Evolutionary conservation across 805 yeast genomes (phyloP).

Genomic region (Kluyveromyces nonfermentans): DNA sequence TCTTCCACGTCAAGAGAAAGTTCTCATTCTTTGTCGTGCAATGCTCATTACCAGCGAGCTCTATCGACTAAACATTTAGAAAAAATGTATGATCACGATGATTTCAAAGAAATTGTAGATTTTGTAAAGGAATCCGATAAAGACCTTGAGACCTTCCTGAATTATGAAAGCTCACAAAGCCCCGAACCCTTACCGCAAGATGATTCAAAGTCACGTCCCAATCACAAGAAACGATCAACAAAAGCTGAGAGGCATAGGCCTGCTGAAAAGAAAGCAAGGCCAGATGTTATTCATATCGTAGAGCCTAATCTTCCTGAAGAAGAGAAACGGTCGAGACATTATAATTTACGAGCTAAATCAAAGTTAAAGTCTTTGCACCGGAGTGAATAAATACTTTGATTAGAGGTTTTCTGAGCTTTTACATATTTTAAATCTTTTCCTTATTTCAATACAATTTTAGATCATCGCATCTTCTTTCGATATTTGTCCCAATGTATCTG

Average conservation of each 20-base stretch:
- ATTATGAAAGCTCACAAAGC: constrained; percentile 2
- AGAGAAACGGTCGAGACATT: constrained; percentile 25
- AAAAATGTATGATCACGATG: constrained; percentile 20
- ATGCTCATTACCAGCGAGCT: neutral
- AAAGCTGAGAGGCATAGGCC: constrained; percentile 15
- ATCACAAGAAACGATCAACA: constrained; percentile 4
- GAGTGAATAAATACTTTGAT: neutral
- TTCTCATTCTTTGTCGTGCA: neutral
- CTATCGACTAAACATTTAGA: constrained; percentile 16
- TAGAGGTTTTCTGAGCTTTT: neutral
- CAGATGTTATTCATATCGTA: constrained; percentile 16
- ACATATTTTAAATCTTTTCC: neutral
- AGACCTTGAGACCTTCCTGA: constrained; percentile 16
- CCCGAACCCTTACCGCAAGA: constrained; percentile 3
- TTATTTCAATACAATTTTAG: neutral
- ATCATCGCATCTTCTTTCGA: too few relatives aligned
- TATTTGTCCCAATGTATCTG: too few relatives aligned
- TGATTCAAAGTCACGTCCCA: constrained; percentile 2
- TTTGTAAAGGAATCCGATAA: constrained; percentile 24
- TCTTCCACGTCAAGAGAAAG: neutral
- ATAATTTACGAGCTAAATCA: constrained; percentile 26
- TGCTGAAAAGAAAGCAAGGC: constrained; percentile 22
- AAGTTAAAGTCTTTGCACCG: constrained; percentile 12
- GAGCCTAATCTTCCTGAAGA: constrained; percentile 14
- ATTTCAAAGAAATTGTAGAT: constrained; percentile 20